A percentile compares a stretch with the other conserved stretches of the same genome.
phyloP scores from a whole-genome alignment of 805 yeast genomes.

The Barnettozyma vustinii region DNA sequence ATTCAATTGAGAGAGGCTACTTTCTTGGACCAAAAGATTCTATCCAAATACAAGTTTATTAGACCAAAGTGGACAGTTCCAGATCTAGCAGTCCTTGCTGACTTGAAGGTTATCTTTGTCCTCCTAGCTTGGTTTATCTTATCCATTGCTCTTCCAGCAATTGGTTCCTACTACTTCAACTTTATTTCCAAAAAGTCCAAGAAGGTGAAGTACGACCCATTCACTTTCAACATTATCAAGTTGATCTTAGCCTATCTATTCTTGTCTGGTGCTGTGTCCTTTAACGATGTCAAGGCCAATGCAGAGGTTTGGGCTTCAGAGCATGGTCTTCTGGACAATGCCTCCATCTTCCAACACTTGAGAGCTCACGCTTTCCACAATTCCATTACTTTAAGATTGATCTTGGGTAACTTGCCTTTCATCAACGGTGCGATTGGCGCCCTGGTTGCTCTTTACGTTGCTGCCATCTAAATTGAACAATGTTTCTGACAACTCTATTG shows the following conservation, averaged over 20 bases:
- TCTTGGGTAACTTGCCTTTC: slow-evolving; percentile 31
- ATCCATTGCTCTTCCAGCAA: slow-evolving; percentile 19
- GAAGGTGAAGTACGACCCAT: slow-evolving; percentile 46
- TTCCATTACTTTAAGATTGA: slow-evolving; percentile 22
- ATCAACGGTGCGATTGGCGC: slow-evolving; percentile 25
- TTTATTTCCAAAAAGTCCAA: slow-evolving; percentile 23
- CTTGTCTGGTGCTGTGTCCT: slow-evolving; percentile 22
- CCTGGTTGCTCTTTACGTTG: slow-evolving; percentile 33
- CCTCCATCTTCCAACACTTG: slow-evolving; percentile 13
- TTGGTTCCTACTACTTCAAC: slow-evolving; percentile 27
- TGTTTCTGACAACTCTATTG: neutral
- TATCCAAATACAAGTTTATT: slow-evolving; percentile 17
- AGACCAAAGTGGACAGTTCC: slow-evolving; percentile 13
- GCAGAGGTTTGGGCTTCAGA: slow-evolving; percentile 26
- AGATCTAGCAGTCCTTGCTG: slow-evolving; percentile 18
- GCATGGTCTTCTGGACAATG: slow-evolving; percentile 19
- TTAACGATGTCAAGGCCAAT: slow-evolving; percentile 25
- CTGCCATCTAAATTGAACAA: slow-evolving; percentile 14
- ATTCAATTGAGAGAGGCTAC: slow-evolving; percentile 15
- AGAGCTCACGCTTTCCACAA: slow-evolving; percentile 22
- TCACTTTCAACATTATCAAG: slow-evolving; percentile 45
- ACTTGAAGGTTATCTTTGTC: slow-evolving; percentile 16
- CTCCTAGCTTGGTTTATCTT: slow-evolving; percentile 23
- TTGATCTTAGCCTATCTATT: slow-evolving; percentile 37
- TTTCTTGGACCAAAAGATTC: slow-evolving; percentile 18